phyloP scores from a whole-genome alignment of 2,329 filamentous ascomycete genomes.

The Rasamsonia emersonii region DNA sequence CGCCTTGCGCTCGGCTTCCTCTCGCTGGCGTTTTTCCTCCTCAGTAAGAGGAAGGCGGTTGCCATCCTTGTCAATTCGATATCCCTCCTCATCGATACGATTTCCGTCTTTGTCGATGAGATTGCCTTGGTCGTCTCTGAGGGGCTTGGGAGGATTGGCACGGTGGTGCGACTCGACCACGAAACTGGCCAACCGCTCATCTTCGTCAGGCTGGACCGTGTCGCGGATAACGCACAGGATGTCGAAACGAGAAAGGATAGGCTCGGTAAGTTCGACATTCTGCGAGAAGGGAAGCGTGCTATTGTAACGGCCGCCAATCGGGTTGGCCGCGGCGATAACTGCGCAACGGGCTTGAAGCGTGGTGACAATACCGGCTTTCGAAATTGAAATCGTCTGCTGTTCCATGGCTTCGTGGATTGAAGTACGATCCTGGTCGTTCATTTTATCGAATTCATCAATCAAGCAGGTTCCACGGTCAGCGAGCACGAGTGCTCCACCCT shows the following conservation, averaged over 20 bases:
- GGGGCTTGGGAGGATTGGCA: constrained; percentile 62
- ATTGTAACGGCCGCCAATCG: constrained; percentile 93
- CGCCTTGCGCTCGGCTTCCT: constrained; percentile 32
- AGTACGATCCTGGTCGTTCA: constrained; percentile 97
- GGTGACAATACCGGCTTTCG: constrained; percentile 96
- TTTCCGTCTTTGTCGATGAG: constrained; percentile 37
- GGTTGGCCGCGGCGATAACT: constrained; percentile 94
- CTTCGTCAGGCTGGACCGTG: constrained; percentile 83
- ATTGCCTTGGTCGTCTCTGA: constrained; percentile 36
- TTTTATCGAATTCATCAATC: constrained; percentile 99
- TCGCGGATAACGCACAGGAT: constrained; percentile 94
- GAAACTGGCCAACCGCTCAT: constrained; percentile 87
- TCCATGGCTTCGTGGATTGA: constrained; percentile 99
- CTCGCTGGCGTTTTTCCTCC: constrained; percentile 35
- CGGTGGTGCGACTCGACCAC: constrained; percentile 91
- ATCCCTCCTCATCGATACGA: constrained; percentile 55
- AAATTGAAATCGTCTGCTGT: constrained; percentile 98
- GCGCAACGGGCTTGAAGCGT: constrained; percentile 92
- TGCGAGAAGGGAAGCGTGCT: constrained; percentile 90
- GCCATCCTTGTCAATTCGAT: constrained; percentile 39
- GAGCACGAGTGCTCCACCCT: constrained; percentile 89
- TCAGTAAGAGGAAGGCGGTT: constrained; percentile 31
- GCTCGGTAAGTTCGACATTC: constrained; percentile 94
- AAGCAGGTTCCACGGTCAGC: constrained; percentile 91
- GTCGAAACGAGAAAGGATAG: constrained; percentile 95